Evolutionary conservation across 2,329 filamentous ascomycete genomes (phyloP).

Genomic region (Hymenoscyphus fraxineus): DNA sequence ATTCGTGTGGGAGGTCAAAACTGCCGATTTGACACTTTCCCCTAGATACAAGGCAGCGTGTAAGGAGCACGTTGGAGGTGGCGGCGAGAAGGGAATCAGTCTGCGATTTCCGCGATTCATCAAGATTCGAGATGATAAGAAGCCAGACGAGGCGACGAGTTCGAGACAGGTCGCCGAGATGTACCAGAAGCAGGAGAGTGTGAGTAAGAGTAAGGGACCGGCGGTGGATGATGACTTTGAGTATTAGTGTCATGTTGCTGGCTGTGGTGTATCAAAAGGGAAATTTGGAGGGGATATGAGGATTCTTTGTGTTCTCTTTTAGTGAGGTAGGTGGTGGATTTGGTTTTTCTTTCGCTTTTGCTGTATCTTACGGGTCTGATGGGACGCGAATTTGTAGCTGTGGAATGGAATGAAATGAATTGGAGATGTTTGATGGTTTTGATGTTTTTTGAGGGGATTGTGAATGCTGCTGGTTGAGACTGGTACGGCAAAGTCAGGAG

Average conservation of each 20-base stretch:
- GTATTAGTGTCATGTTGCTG: conserved; percentile 53
- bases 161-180: conserved; percentile 89
- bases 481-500: too few species aligned
- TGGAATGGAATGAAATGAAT: too few species aligned
- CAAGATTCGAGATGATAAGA: conserved; percentile 90
- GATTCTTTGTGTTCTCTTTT: background rate
- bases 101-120: conserved; percentile 92
- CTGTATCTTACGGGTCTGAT: too few species aligned
- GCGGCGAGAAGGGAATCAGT: conserved; percentile 74
- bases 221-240: conserved; percentile 96
- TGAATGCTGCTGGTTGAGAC: too few species aligned
- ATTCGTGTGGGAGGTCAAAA: conserved; percentile 96
- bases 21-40: conserved; percentile 87
- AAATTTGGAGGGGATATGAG: background rate
- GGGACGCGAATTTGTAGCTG: too few species aligned
- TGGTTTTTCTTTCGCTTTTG: too few species aligned
- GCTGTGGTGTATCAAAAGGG: background rate
- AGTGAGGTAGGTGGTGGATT: background rate
- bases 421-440: too few species aligned
- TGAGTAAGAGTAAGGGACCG: conserved; percentile 75
- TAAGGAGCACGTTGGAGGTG: conserved; percentile 69
- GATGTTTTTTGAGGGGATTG: too few species aligned
- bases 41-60: conserved; percentile 90
- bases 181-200: conserved; percentile 92
- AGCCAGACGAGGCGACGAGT: conserved; percentile 82